phyloP scores from a whole-genome alignment of 2,329 filamentous ascomycete species.

The Aspergillus sp. region DNA sequence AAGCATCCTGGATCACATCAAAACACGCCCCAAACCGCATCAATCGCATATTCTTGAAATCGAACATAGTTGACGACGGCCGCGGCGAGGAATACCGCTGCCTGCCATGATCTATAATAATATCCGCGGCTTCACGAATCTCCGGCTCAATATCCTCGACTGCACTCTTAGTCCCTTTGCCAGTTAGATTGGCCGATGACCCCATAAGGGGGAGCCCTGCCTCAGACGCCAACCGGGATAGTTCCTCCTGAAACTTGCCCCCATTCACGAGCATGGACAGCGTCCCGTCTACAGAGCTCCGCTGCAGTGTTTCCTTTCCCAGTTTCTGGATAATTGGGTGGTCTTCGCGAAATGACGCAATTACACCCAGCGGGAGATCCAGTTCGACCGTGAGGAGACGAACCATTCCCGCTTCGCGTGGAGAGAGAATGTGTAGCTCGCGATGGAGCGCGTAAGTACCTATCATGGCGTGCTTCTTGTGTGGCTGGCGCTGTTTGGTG shows the following conservation, averaged over 20 bases:
- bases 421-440: slow-evolving; percentile 15
- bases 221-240: slow-evolving; percentile 15
- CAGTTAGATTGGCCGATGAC: slow-evolving; percentile 26
- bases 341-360: slow-evolving; percentile 15
- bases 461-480: slow-evolving; percentile 23
- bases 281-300: slow-evolving; percentile 16
- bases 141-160: slow-evolving; percentile 26
- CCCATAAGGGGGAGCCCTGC: slow-evolving; percentile 20
- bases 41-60: slow-evolving; percentile 18
- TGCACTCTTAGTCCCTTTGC: slow-evolving; percentile 19
- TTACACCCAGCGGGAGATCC: slow-evolving; percentile 19
- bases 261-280: slow-evolving; percentile 23
- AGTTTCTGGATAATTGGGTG: slow-evolving; percentile 20
- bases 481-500: slow-evolving; percentile 14
- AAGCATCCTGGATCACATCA: slow-evolving; percentile 20
- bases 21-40: slow-evolving; percentile 25
- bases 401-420: slow-evolving; percentile 12
- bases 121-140: slow-evolving; percentile 20
- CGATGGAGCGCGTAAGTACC: slow-evolving; percentile 20
- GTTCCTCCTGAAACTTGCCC: slow-evolving; percentile 20
- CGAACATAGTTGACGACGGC: slow-evolving; percentile 22
- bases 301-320: slow-evolving; percentile 6
- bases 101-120: slow-evolving; percentile 27
- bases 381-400: slow-evolving; percentile 16
- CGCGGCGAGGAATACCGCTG: slow-evolving; percentile 19